Percentiles rank a stretch among this genome's conserved stretches.
phyloP scores from a whole-genome alignment of 2,329 filamentous ascomycete genomes.

The Simplicillium aogashimaense region DNA sequence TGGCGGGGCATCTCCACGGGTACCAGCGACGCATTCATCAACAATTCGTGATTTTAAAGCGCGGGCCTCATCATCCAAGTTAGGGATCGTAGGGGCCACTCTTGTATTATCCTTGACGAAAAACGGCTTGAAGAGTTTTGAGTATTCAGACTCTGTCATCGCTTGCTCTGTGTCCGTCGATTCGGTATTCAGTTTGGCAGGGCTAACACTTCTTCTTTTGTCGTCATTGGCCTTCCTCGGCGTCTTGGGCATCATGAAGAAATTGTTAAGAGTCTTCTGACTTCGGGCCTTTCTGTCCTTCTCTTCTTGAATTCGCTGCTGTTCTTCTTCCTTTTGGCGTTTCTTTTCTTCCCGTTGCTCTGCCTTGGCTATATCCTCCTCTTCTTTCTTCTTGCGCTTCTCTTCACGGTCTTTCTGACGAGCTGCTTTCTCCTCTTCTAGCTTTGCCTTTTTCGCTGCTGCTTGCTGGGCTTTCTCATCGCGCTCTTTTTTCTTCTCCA shows the following conservation, averaged over 20 bases:
- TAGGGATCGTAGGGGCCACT: conserved; percentile 52
- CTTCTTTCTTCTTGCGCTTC: conserved; percentile 29
- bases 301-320: conserved; percentile 25
- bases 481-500: conserved; percentile 21
- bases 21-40: conserved; percentile 39
- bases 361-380: conserved; percentile 27
- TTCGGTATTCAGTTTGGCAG: conserved; percentile 14
- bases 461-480: conserved; percentile 19
- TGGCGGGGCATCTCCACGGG: conserved; percentile 28
- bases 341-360: conserved; percentile 36
- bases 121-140: conserved; percentile 71
- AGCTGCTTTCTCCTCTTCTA: conserved; percentile 27
- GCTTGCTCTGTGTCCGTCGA: conserved; percentile 5
- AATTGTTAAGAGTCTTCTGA: conserved; percentile 35
- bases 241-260: conserved; percentile 31
- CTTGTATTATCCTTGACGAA: conserved; percentile 64
- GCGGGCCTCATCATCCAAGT: conserved; percentile 47
- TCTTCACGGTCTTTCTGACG: conserved; percentile 27
- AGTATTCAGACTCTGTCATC: conserved; percentile 40
- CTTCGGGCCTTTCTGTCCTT: conserved; percentile 40
- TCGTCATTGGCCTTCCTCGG: conserved; percentile 30
- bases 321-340: conserved; percentile 39
- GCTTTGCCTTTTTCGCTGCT: conserved; percentile 25
- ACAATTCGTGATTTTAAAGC: conserved; percentile 39
- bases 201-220: conserved; percentile 15